Conservation (phyloP, 2,329 filamentous ascomycete species). For the Epichloe glyceriae region DNA sequence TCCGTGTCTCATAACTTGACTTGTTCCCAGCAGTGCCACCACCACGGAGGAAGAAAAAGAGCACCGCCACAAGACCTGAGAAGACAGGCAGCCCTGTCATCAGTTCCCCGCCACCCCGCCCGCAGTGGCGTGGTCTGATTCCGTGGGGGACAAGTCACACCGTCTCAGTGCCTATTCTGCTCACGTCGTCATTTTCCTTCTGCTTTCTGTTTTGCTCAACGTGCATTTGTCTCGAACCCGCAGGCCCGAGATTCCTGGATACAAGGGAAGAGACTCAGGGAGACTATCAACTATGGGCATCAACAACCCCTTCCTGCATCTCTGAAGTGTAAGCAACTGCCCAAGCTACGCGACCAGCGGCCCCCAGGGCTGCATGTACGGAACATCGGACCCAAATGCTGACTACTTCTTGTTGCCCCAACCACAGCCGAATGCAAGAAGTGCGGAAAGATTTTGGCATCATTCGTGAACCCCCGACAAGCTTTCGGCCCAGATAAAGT, state of each 20-base stretch:
- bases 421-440: conserved; percentile 86
- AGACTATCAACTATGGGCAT: conserved; percentile 38
- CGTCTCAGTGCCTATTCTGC: neutral
- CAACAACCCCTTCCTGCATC: conserved; percentile 54
- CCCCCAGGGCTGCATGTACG: neutral
- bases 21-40: too few relatives aligned
- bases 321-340: conserved; percentile 47
- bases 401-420: conserved; percentile 7
- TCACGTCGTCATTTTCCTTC: conserved; percentile 1
- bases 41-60: too few relatives aligned
- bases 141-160: neutral
- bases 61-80: too few relatives aligned
- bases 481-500: conserved; percentile 93
- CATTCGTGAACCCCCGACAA: conserved; percentile 88
- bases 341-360: neutral
- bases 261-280: neutral
- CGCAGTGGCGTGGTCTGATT: neutral
- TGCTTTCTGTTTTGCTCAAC: neutral
- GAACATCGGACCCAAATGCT: neutral
- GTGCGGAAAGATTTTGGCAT: conserved; percentile 86
- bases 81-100: neutral
- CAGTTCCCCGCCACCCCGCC: neutral
- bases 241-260: neutral
- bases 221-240: neutral
- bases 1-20: too few relatives aligned